Evolutionary conservation across 441 rosid genomes (phyloP).

Genomic region (Erodium trifolium): DNA sequence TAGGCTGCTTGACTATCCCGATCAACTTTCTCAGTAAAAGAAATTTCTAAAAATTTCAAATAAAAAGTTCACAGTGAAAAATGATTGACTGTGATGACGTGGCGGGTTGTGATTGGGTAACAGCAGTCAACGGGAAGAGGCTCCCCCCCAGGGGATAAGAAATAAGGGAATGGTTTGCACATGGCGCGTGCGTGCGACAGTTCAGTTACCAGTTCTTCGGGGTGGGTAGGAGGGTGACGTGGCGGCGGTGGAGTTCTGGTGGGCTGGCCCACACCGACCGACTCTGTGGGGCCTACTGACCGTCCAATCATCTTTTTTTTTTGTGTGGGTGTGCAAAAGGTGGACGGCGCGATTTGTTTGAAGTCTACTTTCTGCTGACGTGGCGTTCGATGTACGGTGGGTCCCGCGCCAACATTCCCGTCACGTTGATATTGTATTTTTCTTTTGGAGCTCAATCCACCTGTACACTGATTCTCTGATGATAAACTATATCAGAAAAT

Average conservation of each 20-base stretch:
- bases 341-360: not conserved
- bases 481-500: too few species aligned
- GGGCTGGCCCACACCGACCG: not conserved
- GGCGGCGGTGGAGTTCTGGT: not conserved
- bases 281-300: not conserved
- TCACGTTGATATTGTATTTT: too few species aligned
- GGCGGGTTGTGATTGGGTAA: not conserved
- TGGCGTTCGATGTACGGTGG: not conserved
- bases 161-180: not conserved
- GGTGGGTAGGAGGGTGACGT: not conserved
- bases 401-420: not conserved
- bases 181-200: too few species aligned
- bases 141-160: not conserved
- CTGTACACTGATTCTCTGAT: too few species aligned
- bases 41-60: too few species aligned
- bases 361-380: not conserved
- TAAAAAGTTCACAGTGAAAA: too few species aligned
- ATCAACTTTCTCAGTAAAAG: not conserved
- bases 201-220: not conserved
- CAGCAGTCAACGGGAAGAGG: not conserved
- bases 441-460: too few species aligned
- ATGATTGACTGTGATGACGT: not conserved
- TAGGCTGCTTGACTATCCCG: conserved; percentile 9
- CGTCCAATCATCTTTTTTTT: not conserved
- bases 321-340: not conserved